A percentile compares a stretch with the other conserved stretches of the same genome.
Evolutionary conservation across 2,329 filamentous ascomycete genomes (phyloP).

Genomic region (Graphiopsis chlorocephala): DNA sequence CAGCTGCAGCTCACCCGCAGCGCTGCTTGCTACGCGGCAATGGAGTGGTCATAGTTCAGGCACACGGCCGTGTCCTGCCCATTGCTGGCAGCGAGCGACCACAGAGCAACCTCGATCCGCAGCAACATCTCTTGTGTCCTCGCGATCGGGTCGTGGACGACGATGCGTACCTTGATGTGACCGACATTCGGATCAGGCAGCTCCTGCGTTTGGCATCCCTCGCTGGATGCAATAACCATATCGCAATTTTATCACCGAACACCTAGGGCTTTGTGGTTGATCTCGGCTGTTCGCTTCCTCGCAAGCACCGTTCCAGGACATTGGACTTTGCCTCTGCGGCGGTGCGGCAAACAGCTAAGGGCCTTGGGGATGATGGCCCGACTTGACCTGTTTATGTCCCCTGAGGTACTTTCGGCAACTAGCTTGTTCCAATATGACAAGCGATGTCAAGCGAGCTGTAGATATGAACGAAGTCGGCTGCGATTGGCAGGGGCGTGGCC

Average conservation of each 20-base stretch:
- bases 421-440: not conserved
- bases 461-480: not conserved
- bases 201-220: not conserved
- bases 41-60: not conserved
- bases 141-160: not conserved
- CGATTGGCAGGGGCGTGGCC: not conserved
- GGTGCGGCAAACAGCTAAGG: not conserved
- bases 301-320: not conserved
- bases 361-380: not conserved
- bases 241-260: not conserved
- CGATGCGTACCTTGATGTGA: not conserved
- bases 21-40: not conserved
- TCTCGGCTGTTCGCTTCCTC: not conserved
- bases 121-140: not conserved
- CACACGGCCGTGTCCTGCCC: not conserved
- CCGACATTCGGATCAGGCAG: not conserved
- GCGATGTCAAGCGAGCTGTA: not conserved
- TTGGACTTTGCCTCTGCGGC: not conserved
- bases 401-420: not conserved
- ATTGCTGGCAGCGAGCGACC: not conserved
- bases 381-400: not conserved
- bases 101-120: not conserved
- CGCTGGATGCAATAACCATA: not conserved
- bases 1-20: slow-evolving; percentile 8
- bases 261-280: not conserved